phyloP scores from a whole-genome alignment of 352 stramenopile genomes.

The Phytophthora citrophthora region DNA sequence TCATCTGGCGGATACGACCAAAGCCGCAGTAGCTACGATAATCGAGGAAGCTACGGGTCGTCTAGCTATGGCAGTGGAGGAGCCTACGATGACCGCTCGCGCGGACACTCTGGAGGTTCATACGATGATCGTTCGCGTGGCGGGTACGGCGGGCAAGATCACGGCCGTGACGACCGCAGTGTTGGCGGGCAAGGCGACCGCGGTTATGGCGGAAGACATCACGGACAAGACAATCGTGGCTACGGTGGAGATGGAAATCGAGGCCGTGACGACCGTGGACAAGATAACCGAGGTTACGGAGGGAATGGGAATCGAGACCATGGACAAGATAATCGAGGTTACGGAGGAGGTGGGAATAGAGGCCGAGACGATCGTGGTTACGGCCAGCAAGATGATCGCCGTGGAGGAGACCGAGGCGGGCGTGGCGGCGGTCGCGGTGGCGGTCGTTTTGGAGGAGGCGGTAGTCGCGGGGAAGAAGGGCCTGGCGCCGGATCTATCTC shows the following conservation, averaged over 20 bases:
- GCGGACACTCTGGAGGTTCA: conserved; percentile 24
- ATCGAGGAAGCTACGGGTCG: conserved; percentile 9
- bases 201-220: not conserved
- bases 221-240: conserved; percentile 13
- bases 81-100: conserved; percentile 25
- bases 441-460: conserved; percentile 17
- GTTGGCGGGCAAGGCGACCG: not conserved
- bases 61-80: not conserved
- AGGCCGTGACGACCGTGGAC: conserved; percentile 3
- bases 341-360: conserved; percentile 21
- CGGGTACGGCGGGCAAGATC: conserved; percentile 14
- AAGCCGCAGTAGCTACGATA: conserved; percentile 31
- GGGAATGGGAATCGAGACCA: conserved; percentile 17
- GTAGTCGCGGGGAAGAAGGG: conserved; percentile 35
- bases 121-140: conserved; percentile 22
- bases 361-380: conserved; percentile 36
- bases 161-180: conserved; percentile 7
- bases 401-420: conserved; percentile 10
- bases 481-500: conserved; percentile 38
- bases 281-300: conserved; percentile 15
- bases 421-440: conserved; percentile 18
- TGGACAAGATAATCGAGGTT: conserved; percentile 25
- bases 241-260: conserved; percentile 22
- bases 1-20: conserved; percentile 12
- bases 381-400: conserved; percentile 9